Evolutionary conservation across 345 rosid species (phyloP).

Genomic region (Eucalyptus erythrocorys): DNA sequence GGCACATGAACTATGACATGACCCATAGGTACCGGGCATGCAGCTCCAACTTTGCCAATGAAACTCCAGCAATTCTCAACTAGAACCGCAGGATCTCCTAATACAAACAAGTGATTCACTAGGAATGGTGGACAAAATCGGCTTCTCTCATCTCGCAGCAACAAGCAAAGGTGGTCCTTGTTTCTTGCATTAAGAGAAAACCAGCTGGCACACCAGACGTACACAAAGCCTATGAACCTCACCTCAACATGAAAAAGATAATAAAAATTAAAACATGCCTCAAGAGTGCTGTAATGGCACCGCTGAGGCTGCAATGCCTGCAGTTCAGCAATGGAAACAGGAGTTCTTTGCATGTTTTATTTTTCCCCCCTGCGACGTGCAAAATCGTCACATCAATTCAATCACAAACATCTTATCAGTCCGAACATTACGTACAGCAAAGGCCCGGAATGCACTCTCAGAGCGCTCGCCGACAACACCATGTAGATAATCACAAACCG

Average conservation of each 20-base stretch:
- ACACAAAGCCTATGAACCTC: background rate
- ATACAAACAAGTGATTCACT: background rate
- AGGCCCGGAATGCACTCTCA: background rate
- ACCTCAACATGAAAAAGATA: background rate
- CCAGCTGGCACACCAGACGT: constrained; percentile 3
- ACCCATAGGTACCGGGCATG: background rate
- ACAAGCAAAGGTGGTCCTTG: background rate
- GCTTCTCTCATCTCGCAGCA: background rate
- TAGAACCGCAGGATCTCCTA: background rate
- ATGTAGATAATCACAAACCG: background rate
- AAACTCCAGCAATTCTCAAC: background rate
- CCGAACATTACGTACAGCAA: background rate
- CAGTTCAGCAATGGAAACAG: background rate
- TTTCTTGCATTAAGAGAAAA: background rate
- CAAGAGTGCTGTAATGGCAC: background rate
- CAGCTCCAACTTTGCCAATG: background rate
- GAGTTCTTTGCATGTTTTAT: background rate
- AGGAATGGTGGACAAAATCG: background rate
- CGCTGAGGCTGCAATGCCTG: background rate
- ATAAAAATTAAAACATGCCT: too few species aligned
- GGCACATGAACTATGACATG: background rate
- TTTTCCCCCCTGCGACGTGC: background rate
- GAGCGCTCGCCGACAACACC: background rate
- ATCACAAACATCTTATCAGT: background rate
- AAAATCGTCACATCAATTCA: background rate